Percentiles rank a stretch among this genome's conserved stretches.
Conservation (phyloP, 225 moss, liverwort and hornwort species). For the Pseudoscleropodium purum region DNA sequence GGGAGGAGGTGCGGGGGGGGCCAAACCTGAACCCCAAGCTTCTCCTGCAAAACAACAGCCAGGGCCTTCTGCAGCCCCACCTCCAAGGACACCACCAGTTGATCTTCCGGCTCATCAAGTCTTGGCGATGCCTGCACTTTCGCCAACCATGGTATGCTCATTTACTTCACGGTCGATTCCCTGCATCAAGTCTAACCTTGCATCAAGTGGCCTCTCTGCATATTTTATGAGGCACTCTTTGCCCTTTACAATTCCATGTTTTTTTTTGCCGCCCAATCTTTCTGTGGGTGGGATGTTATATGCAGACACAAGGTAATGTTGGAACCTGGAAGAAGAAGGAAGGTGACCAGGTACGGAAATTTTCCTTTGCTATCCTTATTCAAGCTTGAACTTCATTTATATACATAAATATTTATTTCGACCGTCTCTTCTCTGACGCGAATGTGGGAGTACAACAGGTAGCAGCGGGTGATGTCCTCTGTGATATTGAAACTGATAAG, state of each 20-base stretch:
- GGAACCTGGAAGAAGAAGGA: slow-evolving; percentile 91
- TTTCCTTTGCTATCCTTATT: not conserved
- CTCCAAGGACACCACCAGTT: slow-evolving; percentile 19
- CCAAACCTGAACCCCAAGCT: slow-evolving; percentile 3
- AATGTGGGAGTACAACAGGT: slow-evolving; percentile 31
- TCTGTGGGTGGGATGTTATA: not conserved
- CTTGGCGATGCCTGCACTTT: slow-evolving; percentile 89
- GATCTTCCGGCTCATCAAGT: slow-evolving; percentile 73
- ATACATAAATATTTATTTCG: not conserved
- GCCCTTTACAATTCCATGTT: not conserved
- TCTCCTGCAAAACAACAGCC: slow-evolving; percentile 19
- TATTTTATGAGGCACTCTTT: not conserved
- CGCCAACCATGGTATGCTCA: slow-evolving; percentile 81
- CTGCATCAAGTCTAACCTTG: not conserved
- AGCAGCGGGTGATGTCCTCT: slow-evolving; percentile 80
- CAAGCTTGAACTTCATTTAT: not conserved
- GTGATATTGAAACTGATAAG: slow-evolving; percentile 96
- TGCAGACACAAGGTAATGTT: slow-evolving; percentile 89
- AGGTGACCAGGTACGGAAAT: slow-evolving; percentile 63
- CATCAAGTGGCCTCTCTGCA: not conserved
- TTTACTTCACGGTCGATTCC: not conserved
- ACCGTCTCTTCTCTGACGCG: not conserved
- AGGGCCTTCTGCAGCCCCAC: not conserved
- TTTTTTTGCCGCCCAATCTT: not conserved
- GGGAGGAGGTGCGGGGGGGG: slow-evolving; percentile 6